These are phyloP conservation scores for Debaryomyces prosopidis DNA, from an alignment of 805 yeast species.

Conservation along the genomic window DNA sequence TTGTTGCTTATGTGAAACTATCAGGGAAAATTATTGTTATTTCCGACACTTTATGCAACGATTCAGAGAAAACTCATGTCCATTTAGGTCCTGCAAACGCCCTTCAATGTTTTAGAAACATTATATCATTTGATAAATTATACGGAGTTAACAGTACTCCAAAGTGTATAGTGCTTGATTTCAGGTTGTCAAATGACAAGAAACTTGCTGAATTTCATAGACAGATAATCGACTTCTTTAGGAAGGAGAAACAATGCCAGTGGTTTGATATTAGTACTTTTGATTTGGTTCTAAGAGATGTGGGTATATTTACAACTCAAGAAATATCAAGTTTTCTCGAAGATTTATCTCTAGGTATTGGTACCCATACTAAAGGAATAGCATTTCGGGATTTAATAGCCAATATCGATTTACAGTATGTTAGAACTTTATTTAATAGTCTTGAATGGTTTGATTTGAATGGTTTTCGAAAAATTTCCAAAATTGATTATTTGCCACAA, in stretches of 20 bases:
- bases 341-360: too few species aligned
- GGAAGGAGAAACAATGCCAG: background rate
- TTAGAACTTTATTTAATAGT: too few species aligned
- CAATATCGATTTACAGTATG: too few species aligned
- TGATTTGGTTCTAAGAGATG: too few species aligned
- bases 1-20: background rate
- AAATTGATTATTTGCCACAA: too few species aligned
- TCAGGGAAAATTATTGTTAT: background rate
- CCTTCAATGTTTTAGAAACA: background rate
- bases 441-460: too few species aligned
- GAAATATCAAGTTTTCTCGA: too few species aligned
- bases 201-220: background rate
- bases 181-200: background rate
- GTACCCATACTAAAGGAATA: too few species aligned
- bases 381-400: too few species aligned
- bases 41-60: background rate
- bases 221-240: background rate
- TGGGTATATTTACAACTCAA: too few species aligned
- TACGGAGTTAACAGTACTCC: background rate
- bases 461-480: too few species aligned
- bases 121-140: background rate
- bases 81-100: background rate
- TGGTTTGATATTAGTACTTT: background rate
- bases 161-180: background rate
- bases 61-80: background rate